Evolutionary conservation across 2,329 filamentous ascomycete species (phyloP).

Genomic region (Setomelanomma holmii): DNA sequence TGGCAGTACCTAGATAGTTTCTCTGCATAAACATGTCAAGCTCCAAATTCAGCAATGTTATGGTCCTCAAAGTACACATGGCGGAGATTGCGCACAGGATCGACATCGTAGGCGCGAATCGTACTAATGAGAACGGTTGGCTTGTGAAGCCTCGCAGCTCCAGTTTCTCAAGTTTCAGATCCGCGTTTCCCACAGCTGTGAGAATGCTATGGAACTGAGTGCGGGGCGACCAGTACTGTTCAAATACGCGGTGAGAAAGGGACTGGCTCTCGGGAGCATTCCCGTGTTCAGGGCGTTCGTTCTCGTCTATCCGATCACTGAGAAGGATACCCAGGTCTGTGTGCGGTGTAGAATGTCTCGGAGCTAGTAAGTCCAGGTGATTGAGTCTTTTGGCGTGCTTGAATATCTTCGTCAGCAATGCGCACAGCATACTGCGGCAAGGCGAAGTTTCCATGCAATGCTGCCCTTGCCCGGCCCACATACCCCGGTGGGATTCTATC

Average conservation of each 20-base stretch:
- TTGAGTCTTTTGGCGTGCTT: no score
- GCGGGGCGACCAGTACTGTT: background rate
- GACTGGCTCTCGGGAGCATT: no score
- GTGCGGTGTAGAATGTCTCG: no score
- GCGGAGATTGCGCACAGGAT: background rate
- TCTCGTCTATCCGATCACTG: no score
- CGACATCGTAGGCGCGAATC: background rate
- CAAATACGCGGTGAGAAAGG: background rate
- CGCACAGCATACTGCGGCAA: background rate
- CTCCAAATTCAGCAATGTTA: slow-evolving; percentile 6
- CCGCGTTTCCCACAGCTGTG: background rate
- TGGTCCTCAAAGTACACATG: background rate
- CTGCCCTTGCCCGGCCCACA: no score
- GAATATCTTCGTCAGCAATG: no score
- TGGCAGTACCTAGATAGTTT: no score
- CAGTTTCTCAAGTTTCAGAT: background rate
- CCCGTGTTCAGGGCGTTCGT: no score
- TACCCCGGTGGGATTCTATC: no score
- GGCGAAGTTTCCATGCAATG: no score
- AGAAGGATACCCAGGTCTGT: no score
- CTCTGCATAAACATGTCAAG: slow-evolving; percentile 10
- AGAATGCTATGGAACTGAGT: background rate
- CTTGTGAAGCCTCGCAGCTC: background rate
- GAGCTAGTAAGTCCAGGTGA: no score
- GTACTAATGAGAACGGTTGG: background rate